phyloP scores from a whole-genome alignment of 306 rosid genomes.

The Pachyrhizus erosus region DNA sequence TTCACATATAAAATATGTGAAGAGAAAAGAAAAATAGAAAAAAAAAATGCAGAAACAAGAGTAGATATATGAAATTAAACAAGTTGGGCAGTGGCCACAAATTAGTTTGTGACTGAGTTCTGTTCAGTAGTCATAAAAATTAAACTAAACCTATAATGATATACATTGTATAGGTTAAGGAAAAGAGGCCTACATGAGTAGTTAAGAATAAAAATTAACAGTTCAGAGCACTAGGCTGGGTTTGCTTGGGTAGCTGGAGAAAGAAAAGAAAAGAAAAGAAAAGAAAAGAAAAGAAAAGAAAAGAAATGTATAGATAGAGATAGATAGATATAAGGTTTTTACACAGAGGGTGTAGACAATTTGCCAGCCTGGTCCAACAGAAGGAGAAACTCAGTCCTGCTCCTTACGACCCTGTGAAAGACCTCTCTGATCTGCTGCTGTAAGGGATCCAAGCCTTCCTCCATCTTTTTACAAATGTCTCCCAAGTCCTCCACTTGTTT shows the following conservation, averaged over 20 bases:
- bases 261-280: not conserved
- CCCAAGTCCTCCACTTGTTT: slow-evolving; percentile 70
- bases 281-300: not conserved
- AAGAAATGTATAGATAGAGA: too few relatives aligned
- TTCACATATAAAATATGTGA: too few relatives aligned
- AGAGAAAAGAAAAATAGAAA: not conserved
- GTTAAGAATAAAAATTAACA: slow-evolving; percentile 30
- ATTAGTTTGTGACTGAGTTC: slow-evolving; percentile 28
- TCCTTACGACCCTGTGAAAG: slow-evolving; percentile 82
- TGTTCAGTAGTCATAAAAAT: slow-evolving; percentile 17
- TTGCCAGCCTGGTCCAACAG: slow-evolving; percentile 77
- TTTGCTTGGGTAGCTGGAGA: too few relatives aligned
- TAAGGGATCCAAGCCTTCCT: slow-evolving; percentile 82
- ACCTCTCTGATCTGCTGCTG: slow-evolving; percentile 91
- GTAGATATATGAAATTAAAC: slow-evolving; percentile 21
- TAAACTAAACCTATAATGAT: slow-evolving; percentile 35
- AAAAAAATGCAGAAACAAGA: not conserved
- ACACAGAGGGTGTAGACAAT: slow-evolving; percentile 52
- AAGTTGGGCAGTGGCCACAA: slow-evolving; percentile 6
- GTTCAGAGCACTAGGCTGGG: not conserved
- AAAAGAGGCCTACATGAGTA: not conserved
- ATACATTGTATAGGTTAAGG: slow-evolving; percentile 46
- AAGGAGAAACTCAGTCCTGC: slow-evolving; percentile 80
- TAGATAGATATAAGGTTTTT: not conserved
- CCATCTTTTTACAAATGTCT: slow-evolving; percentile 79